Conservation (phyloP, 1,139 yeast species). For the Geotrichum cucujoidarum region DNA sequence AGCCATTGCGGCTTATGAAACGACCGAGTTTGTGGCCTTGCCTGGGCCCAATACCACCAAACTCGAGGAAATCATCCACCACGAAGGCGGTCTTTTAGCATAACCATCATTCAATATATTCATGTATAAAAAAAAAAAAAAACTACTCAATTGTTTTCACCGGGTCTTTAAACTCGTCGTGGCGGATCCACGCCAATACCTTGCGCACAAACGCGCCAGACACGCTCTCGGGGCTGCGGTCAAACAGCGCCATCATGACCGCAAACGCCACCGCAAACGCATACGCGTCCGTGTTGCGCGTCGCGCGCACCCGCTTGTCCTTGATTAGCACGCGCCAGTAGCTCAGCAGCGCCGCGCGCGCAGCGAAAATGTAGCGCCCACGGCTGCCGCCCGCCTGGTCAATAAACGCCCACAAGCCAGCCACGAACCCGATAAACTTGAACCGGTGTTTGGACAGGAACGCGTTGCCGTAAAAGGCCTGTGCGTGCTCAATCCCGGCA, state of each 20-base stretch:
- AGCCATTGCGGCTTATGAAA: constrained; percentile 19
- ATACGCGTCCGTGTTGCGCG: constrained; percentile 33
- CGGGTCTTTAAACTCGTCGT: constrained; percentile 31
- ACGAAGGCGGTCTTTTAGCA: constrained; percentile 26
- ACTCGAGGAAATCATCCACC: constrained; percentile 26
- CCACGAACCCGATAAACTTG: constrained; percentile 38
- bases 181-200: constrained; percentile 35
- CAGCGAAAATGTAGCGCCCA: constrained; percentile 36
- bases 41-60: constrained; percentile 26
- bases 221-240: constrained; percentile 35
- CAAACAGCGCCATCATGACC: constrained; percentile 35
- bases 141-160: constrained; percentile 9
- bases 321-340: constrained; percentile 37
- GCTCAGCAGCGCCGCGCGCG: constrained; percentile 37
- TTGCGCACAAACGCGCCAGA: constrained; percentile 35
- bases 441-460: constrained; percentile 36
- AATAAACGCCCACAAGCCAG: constrained; percentile 41
- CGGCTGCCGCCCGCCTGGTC: constrained; percentile 38
- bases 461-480: constrained; percentile 32
- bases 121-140: too few species aligned
- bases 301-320: constrained; percentile 27
- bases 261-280: constrained; percentile 37
- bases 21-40: constrained; percentile 22
- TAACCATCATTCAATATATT: not conserved
- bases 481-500: constrained; percentile 40